Evolutionary conservation across 495 filamentous ascomycete species (phyloP).

Genomic region (Penicillium herquei): DNA sequence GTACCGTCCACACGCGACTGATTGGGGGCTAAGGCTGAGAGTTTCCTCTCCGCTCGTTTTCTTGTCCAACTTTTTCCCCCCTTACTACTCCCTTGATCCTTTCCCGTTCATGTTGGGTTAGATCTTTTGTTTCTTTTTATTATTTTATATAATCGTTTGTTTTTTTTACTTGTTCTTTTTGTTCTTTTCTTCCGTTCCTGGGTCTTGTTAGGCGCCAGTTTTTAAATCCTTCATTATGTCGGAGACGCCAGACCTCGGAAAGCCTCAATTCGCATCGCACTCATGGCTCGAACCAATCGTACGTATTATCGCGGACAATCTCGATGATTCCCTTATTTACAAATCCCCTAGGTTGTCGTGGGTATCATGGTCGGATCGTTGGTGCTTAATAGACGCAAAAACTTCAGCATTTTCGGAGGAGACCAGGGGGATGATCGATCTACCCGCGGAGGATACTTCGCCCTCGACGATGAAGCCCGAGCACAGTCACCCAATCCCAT

Average conservation of each 20-base stretch:
- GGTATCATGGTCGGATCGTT: conserved; percentile 58
- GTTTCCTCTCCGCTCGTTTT: neutral
- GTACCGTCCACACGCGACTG: too few relatives aligned
- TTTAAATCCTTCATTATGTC: too few relatives aligned
- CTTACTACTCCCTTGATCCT: neutral
- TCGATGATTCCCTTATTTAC: neutral
- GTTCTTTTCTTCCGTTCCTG: neutral
- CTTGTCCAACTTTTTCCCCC: neutral
- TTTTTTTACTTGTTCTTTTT: neutral
- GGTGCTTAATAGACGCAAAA: conserved; percentile 52
- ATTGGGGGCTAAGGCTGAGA: too few relatives aligned
- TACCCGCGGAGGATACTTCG: conserved; percentile 27
- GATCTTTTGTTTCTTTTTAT: too few relatives aligned
- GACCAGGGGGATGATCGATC: conserved; percentile 18
- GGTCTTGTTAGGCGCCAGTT: neutral
- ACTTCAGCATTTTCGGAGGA: conserved; percentile 43
- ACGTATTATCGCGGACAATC: conserved; percentile 16
- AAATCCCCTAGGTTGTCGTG: conserved; percentile 50
- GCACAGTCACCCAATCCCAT: conserved; percentile 21
- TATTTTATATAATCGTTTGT: too few relatives aligned
- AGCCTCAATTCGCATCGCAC: conserved; percentile 33
- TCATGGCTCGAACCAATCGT: conserved; percentile 61
- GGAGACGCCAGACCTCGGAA: conserved; percentile 25
- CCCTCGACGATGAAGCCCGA: conserved; percentile 21
- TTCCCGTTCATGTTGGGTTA: neutral